These are phyloP conservation scores for Pichia norvegensis DNA, from an alignment of 1,139 yeast species.

Conservation along the genomic window DNA sequence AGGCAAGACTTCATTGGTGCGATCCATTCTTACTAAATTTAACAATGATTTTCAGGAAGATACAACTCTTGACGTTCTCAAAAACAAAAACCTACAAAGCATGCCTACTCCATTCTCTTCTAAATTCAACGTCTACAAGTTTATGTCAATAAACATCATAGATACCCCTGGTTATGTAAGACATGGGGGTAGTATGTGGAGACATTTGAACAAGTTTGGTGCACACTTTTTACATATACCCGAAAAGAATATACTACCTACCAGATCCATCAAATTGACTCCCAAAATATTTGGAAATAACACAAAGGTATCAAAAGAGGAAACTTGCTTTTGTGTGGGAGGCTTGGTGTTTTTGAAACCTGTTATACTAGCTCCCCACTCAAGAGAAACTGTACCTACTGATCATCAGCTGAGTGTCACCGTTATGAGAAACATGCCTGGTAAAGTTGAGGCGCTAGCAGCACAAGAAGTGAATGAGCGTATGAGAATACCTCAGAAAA, in stretches of 20 bases:
- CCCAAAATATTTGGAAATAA: not conserved
- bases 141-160: conserved; percentile 10
- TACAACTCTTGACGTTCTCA: not conserved
- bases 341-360: conserved; percentile 9
- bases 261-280: not conserved
- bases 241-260: not conserved
- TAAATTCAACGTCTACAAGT: conserved; percentile 6
- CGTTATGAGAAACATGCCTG: conserved; percentile 5
- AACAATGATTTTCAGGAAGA: not conserved
- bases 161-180: conserved; percentile 17
- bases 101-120: conserved; percentile 7
- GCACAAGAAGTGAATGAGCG: not conserved
- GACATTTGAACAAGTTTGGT: conserved; percentile 7
- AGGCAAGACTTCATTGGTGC: conserved; percentile 13
- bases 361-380: conserved; percentile 11
- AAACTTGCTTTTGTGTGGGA: conserved; percentile 2
- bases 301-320: not conserved
- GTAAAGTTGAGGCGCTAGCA: not conserved
- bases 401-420: not conserved
- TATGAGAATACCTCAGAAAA: not conserved
- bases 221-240: conserved; percentile 3
- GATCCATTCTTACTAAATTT: conserved; percentile 1
- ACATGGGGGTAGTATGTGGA: conserved; percentile 9
- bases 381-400: not conserved
- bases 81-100: not conserved